Conservation (phyloP, 164 flowering plant species). For the Nelumbo lutea region DNA sequence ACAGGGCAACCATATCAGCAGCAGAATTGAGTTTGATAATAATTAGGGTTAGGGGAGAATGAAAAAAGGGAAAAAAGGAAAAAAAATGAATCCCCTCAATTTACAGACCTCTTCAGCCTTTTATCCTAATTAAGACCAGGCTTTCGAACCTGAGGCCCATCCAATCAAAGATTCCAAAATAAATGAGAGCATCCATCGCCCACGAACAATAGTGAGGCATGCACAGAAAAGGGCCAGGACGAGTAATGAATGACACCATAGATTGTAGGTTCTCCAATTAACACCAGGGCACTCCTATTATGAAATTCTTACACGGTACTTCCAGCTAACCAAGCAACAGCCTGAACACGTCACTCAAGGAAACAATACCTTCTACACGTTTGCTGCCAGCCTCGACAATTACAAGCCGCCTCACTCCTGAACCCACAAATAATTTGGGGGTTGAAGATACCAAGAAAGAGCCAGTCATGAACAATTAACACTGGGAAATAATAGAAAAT, state of each 20-base stretch:
- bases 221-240: conserved; percentile 4
- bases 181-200: conserved; percentile 8
- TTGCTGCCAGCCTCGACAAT: conserved; percentile 95
- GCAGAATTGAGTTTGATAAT: conserved; percentile 1
- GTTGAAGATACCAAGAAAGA: neutral
- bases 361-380: conserved; percentile 83
- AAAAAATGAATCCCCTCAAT: conserved; percentile 5
- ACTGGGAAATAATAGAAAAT: neutral
- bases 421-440: conserved; percentile 4
- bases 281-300: neutral
- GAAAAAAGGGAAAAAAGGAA: neutral
- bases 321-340: conserved; percentile 59
- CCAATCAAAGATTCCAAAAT: conserved; percentile 23
- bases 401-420: conserved; percentile 81
- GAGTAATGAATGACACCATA: neutral
- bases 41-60: neutral
- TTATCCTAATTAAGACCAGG: conserved; percentile 13
- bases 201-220: conserved; percentile 7
- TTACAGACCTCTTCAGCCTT: conserved; percentile 20
- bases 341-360: conserved; percentile 70
- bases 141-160: conserved; percentile 9
- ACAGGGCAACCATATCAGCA: neutral
- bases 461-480: too few species aligned
- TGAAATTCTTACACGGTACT: conserved; percentile 3
- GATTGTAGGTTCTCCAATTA: conserved; percentile 7